Conservation (phyloP, 1,139 yeast genomes). For the Nadsonia starkeyi-henricii region DNA sequence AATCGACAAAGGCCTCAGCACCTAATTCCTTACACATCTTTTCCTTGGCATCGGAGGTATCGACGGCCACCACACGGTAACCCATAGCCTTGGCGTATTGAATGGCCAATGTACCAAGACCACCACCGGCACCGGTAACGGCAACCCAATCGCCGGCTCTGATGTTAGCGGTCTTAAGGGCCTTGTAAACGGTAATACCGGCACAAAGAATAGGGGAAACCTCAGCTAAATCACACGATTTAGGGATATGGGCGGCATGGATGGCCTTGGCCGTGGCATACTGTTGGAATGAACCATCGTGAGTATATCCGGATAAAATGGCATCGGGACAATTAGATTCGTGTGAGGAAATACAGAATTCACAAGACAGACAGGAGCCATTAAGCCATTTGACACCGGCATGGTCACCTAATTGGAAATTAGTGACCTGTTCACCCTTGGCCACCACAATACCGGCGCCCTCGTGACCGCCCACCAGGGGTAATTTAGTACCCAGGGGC, state of each 20-base stretch:
- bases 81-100: conserved; percentile 82
- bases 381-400: conserved; percentile 68
- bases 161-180: conserved; percentile 54
- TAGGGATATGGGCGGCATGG: conserved; percentile 69
- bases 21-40: conserved; percentile 43
- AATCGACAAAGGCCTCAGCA: conserved; percentile 60
- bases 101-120: conserved; percentile 67
- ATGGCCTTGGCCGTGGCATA: conserved; percentile 77
- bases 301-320: conserved; percentile 64
- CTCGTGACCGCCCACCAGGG: conserved; percentile 75
- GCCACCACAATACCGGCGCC: conserved; percentile 79
- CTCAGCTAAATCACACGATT: conserved; percentile 54
- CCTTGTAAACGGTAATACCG: conserved; percentile 77
- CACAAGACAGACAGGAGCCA: conserved; percentile 63
- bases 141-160: conserved; percentile 69
- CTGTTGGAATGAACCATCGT: conserved; percentile 75
- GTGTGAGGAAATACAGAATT: conserved; percentile 50
- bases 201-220: conserved; percentile 71
- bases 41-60: conserved; percentile 56
- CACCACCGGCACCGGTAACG: conserved; percentile 76
- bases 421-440: conserved; percentile 51
- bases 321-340: conserved; percentile 62
- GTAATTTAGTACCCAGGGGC: conserved; percentile 33
- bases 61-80: conserved; percentile 59
- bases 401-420: conserved; percentile 59